Percentiles rank a stretch among this genome's conserved stretches.
Evolutionary conservation across 371 early-diverging fungal species (phyloP).

Genomic region (Mucor racemosus): DNA sequence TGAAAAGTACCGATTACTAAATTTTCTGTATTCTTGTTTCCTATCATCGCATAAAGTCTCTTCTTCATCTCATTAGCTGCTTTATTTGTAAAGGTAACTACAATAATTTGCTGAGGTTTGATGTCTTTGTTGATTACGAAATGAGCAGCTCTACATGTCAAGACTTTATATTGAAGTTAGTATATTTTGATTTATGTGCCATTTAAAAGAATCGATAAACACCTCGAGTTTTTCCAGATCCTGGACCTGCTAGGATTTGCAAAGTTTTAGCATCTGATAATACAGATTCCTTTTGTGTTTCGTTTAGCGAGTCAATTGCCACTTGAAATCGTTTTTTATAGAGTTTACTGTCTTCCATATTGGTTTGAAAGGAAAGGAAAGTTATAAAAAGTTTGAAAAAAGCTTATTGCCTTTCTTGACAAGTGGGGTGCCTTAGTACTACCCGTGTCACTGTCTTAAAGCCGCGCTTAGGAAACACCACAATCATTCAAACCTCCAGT

Average conservation of each 20-base stretch:
- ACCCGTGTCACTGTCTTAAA: neutral
- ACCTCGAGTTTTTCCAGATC: constrained; percentile 70
- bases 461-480: too few relatives aligned
- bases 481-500: too few relatives aligned
- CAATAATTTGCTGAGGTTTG: constrained; percentile 48
- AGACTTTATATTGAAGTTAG: constrained; percentile 24
- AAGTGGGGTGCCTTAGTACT: neutral
- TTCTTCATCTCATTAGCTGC: constrained; percentile 65
- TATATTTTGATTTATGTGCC: too few relatives aligned
- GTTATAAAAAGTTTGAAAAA: neutral
- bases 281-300: constrained; percentile 35
- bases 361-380: neutral
- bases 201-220: neutral
- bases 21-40: constrained; percentile 30
- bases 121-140: constrained; percentile 42
- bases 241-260: constrained; percentile 67
- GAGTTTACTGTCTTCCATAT: neutral
- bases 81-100: constrained; percentile 72
- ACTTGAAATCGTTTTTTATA: constrained; percentile 4
- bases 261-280: constrained; percentile 33
- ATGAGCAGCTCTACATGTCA: constrained; percentile 50
- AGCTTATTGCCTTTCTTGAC: neutral
- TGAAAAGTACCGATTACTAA: constrained; percentile 62
- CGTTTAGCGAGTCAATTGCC: constrained; percentile 22
- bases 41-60: constrained; percentile 42